Base-by-base conservation (phyloP, 768 basidiomycete genomes). In the Agrocybe praecox region DNA sequence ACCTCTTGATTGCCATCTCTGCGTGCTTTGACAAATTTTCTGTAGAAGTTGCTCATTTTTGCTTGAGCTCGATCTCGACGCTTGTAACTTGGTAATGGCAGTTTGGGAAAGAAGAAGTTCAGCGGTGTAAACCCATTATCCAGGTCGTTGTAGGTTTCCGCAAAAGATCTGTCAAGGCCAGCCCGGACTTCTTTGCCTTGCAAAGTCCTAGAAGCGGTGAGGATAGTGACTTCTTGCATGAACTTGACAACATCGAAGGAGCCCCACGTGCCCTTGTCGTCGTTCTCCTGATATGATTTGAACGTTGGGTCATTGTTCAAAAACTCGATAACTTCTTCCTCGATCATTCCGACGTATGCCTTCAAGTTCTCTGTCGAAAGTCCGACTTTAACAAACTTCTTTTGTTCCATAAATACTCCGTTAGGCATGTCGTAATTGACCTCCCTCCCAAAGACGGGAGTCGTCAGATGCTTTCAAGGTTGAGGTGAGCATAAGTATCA, bases 361-460 rank as follows among this genome's bases (percentile, higher is more conserved):
- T 88, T 85, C 72, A 99, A 86, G 72, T 96, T 96, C 22, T 98
- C 96, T 12, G 85, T 86, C 11, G 94, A 92, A 18, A 99, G 85
- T 21, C 97, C 96, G 59, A 94, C 87, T 76, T 99, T 99, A 72
- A 98, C 89, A 67, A 98, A 98, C 69, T 90, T 91, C 81, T 99
- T 99, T 72, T 99, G 97, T 66, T 99, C 95, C 96, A 99, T 98
- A 72, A 99, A 88, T 44, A 91, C 76, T 46, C 95, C 92, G 71
- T 98, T 98, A 26, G 97, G 96, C 50, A 92, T 87, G 65, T 98
- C 97, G 70, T 98, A 99, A 11, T 98, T 96, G 46, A 99, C 97
- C 46, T 93, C 96, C 67, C 94, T 94, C 45, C 97, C 97, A 66
- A 99, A 99, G 12, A 98, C 88, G 4, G 96, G 96, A 0, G 90